Evolutionary conservation across 495 filamentous ascomycete species (phyloP), one percentile per base, ranked within the genome.

Genomic region (Cercophora samala): DNA sequence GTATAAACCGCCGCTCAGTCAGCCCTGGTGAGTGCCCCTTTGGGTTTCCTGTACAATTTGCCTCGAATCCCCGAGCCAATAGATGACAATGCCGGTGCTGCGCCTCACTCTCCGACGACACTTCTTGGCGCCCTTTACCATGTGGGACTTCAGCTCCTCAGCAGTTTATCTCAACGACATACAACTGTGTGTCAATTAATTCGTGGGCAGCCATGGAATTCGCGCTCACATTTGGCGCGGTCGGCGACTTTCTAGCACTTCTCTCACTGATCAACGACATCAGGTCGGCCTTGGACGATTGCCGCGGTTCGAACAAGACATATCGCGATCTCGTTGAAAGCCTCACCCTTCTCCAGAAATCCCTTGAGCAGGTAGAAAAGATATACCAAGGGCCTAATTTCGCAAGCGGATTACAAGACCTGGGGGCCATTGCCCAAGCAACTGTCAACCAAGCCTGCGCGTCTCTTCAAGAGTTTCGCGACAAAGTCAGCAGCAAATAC

Each of bases 221-320:
- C 37, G n/a, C 53, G 53, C 53, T 56, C 2, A 21, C 53, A 23
- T 21, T 56, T 18, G 53, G 53, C 5, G 53, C 53, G 6, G 53
- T 56, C n/a, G 53, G 53, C 22, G 53, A 56, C n/a, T 56, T 56
- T 21, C n/a, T 56, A 19, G n/a, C 53, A 18, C n/a, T 56, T 23
- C n/a, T 23, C n/a, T 23, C 22, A 8, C n/a, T 56, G n/a, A 56
- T 56, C 13, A 56, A 56, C n/a, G 19, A 56, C 22, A 56, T 56
- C 53, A 56, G n/a, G n/a, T 56, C 53, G 5, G 53, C 53, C 13
- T 23, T 56, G 53, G 53, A 56, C 53, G 53, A 56, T 23, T 56
- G 9, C 22, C 53, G 19, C 5, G 53, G 53, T 56, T 56, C 53
- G 53, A 21, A 8, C 4, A 56, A 56, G 53, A 56, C 53, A 23